Base-by-base conservation (phyloP, 148 eudicot species). In the Drosera capensis region DNA sequence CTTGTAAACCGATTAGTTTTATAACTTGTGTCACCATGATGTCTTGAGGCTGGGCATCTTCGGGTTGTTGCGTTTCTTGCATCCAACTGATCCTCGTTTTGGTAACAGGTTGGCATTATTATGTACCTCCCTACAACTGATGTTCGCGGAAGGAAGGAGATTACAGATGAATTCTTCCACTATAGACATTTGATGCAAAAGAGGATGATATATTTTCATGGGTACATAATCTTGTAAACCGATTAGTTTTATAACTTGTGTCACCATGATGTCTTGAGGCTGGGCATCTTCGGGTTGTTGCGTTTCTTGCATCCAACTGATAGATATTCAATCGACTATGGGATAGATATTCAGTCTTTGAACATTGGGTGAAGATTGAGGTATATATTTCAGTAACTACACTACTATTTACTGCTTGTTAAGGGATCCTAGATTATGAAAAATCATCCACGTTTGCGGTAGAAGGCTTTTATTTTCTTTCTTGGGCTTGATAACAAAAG, bases 331-430 rank as follows among this genome's bases (percentile, higher is more conserved):
- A 62, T 25, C 74, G 56, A 40, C 61, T 90, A 41, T 90, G 97
- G 95, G 87, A 80, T 68, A 64, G 35, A 12, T 80, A 71, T 68
- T 73, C 80, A 37, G 93, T 85, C 34, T 90, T 75, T 59, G 97
- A 90, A 63, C 97, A 90, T 42, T 90, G 97, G 97, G 97, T 95
- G 31, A 90, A 90, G 64, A 90, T 90, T 73, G 97, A 90, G 95
- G 97, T 90, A 71, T 40, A 45, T n/a, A n/a, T n/a, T n/a, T n/a
- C n/a, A n/a, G n/a, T n/a, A n/a, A n/a, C n/a, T n/a, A n/a, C 40
- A 14, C 43, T 50, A 26, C 60, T 13, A 18, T n/a, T n/a, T n/a
- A n/a, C n/a, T n/a, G n/a, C n/a, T n/a, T n/a, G n/a, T n/a, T n/a
- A n/a, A n/a, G n/a, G n/a, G n/a, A n/a, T n/a, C n/a, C n/a, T n/a